Evolutionary conservation across 2,329 filamentous ascomycete species (phyloP).

Genomic region (Trichoderma brevicompactum): DNA sequence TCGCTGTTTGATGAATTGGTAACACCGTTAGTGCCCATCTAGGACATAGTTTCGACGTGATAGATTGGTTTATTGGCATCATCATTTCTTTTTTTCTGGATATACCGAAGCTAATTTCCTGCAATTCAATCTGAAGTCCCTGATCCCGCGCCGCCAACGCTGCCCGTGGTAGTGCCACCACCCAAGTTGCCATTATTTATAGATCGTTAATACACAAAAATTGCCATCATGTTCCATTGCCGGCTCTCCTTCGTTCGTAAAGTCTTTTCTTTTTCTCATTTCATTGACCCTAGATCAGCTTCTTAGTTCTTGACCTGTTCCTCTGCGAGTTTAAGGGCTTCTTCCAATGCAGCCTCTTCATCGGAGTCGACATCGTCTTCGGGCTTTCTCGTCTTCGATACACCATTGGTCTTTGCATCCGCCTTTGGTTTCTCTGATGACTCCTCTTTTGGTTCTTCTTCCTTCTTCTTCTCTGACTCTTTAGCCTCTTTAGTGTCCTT

Average conservation of each 20-base stretch:
- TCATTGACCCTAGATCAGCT: neutral
- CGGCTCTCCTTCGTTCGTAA: neutral
- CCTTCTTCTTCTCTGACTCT: slow-evolving; percentile 18
- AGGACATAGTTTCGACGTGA: neutral
- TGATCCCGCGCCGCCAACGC: slow-evolving; percentile 5
- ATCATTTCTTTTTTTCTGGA: neutral
- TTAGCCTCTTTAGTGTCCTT: slow-evolving; percentile 23
- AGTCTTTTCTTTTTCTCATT: neutral
- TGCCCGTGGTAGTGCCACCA: neutral
- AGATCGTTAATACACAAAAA: slow-evolving; percentile 12
- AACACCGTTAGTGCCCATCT: neutral
- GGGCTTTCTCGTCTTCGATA: slow-evolving; percentile 12
- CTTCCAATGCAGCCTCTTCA: slow-evolving; percentile 46
- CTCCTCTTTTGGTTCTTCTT: neutral
- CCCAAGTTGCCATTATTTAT: slow-evolving; percentile 5
- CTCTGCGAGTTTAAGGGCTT: slow-evolving; percentile 42
- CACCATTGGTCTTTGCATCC: slow-evolving; percentile 21
- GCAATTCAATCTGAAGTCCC: slow-evolving; percentile 21
- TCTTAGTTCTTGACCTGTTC: slow-evolving; percentile 29
- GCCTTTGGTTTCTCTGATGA: neutral
- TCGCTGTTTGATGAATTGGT: too few species aligned
- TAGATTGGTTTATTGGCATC: neutral
- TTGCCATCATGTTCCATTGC: neutral
- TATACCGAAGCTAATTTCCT: neutral
- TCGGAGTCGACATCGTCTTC: slow-evolving; percentile 43